These are phyloP conservation scores for Coprinopsis cinerea DNA, from an alignment of 768 basidiomycete species.

Conservation along the genomic window DNA sequence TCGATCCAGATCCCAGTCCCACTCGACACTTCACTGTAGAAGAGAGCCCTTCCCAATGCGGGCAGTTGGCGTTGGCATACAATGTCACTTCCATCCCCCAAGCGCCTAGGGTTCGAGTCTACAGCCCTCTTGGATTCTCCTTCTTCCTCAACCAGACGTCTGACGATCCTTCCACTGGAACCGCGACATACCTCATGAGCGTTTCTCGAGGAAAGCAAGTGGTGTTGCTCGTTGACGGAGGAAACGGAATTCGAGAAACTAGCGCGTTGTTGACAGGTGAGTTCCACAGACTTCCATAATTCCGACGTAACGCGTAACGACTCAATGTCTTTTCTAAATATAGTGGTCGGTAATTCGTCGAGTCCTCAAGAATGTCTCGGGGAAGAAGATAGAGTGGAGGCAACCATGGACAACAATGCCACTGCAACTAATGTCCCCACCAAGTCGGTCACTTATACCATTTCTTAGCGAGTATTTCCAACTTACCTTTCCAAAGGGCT, in stretches of 20 bases:
- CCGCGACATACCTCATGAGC: constrained; percentile 38
- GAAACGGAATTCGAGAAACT: constrained; percentile 31
- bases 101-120: constrained; percentile 33
- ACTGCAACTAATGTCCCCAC: neutral
- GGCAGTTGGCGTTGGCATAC: constrained; percentile 40
- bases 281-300: neutral
- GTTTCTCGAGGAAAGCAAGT: constrained; percentile 30
- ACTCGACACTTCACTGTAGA: constrained; percentile 8
- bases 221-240: constrained; percentile 40
- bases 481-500: constrained; percentile 23
- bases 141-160: constrained; percentile 21
- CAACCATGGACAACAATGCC: neutral
- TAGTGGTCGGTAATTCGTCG: constrained; percentile 2
- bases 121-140: constrained; percentile 29
- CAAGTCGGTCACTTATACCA: neutral
- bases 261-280: constrained; percentile 37
- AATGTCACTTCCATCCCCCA: constrained; percentile 23
- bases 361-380: constrained; percentile 7
- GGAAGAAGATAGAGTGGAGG: neutral
- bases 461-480: neutral
- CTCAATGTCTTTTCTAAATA: too few species aligned
- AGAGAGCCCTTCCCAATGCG: constrained; percentile 38
- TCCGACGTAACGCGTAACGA: neutral
- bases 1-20: constrained; percentile 19
- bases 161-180: constrained; percentile 24